phyloP scores from a whole-genome alignment of 2,329 filamentous ascomycete species.

The Stemphylium beticola region DNA sequence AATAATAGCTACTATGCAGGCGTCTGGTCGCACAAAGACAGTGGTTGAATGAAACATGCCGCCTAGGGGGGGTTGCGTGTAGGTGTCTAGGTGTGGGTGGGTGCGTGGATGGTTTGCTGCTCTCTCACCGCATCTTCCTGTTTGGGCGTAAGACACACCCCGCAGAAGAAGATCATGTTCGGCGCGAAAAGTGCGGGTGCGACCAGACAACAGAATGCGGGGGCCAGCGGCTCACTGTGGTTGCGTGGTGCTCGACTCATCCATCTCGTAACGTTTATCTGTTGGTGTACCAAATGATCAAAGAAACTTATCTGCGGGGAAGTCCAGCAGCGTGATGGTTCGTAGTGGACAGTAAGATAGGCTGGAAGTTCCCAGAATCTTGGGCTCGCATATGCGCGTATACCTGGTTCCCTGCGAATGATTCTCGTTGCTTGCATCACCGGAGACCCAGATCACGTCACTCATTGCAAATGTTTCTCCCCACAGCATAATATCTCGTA shows the following conservation, averaged over 20 bases:
- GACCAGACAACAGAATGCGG: constrained; percentile 11
- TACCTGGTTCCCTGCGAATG: constrained; percentile 21
- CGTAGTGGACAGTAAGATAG: constrained; percentile 15
- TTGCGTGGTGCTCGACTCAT: constrained; percentile 24
- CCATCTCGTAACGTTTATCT: constrained; percentile 4
- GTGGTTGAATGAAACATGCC: constrained; percentile 20
- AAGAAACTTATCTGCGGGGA: constrained; percentile 28
- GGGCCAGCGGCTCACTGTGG: constrained; percentile 11
- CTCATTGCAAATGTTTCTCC: constrained; percentile 14
- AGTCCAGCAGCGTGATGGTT: constrained; percentile 9
- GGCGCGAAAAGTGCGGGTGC: constrained; percentile 16
- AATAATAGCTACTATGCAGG: constrained; percentile 14
- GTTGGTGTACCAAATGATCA: constrained; percentile 4
- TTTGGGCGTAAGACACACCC: constrained; percentile 10
- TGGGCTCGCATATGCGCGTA: constrained; percentile 26
- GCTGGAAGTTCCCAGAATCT: constrained; percentile 12
- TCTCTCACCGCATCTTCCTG: constrained; percentile 18
- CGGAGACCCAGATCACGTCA: constrained; percentile 45
- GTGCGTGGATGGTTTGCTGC: constrained; percentile 2
- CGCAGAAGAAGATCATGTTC: constrained; percentile 16
- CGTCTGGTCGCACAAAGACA: constrained; percentile 21
- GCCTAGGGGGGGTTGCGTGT: background rate
- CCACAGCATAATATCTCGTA: constrained; percentile 40
- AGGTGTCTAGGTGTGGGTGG: background rate
- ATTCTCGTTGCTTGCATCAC: constrained; percentile 35